Percentiles rank a stretch among this genome's conserved stretches.
Evolutionary conservation across 2,329 filamentous ascomycete species (phyloP).

Genomic region (Neurospora sp.): DNA sequence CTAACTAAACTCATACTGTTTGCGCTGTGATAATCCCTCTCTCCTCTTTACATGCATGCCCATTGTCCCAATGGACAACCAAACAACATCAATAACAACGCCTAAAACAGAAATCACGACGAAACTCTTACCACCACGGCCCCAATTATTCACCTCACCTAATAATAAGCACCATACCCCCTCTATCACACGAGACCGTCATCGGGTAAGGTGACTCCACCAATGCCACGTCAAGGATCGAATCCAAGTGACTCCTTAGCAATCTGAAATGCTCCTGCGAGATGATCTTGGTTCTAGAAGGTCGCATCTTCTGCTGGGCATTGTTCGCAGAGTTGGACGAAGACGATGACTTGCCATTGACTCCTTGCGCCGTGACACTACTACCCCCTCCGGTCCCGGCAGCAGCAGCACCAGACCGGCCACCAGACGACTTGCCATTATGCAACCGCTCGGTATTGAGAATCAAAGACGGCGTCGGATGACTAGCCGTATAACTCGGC

Average conservation of each 20-base stretch:
- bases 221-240: constrained; percentile 78
- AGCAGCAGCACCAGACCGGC: constrained; percentile 20
- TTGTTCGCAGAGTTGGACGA: constrained; percentile 16
- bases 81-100: not conserved
- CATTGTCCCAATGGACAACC: not conserved
- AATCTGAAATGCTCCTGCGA: constrained; percentile 80
- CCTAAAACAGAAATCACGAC: not conserved
- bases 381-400: constrained; percentile 11
- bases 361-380: not conserved
- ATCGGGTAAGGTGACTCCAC: constrained; percentile 86
- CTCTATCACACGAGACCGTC: constrained; percentile 82
- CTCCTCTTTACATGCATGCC: not conserved
- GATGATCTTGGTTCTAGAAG: constrained; percentile 72
- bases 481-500: constrained; percentile 59
- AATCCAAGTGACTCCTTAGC: constrained; percentile 77
- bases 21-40: not conserved
- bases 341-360: constrained; percentile 11
- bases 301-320: constrained; percentile 24
- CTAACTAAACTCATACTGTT: not conserved
- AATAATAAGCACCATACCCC: constrained; percentile 81
- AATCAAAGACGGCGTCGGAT: constrained; percentile 52
- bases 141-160: constrained; percentile 22
- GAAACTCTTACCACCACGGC: not conserved
- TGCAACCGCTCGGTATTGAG: constrained; percentile 55
- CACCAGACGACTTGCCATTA: constrained; percentile 16